A percentile compares a stretch with the other conserved stretches of the same genome.
Conservation (phyloP, 176 grass and related monocot genomes). For the Bolboschoenus planiculmis region DNA sequence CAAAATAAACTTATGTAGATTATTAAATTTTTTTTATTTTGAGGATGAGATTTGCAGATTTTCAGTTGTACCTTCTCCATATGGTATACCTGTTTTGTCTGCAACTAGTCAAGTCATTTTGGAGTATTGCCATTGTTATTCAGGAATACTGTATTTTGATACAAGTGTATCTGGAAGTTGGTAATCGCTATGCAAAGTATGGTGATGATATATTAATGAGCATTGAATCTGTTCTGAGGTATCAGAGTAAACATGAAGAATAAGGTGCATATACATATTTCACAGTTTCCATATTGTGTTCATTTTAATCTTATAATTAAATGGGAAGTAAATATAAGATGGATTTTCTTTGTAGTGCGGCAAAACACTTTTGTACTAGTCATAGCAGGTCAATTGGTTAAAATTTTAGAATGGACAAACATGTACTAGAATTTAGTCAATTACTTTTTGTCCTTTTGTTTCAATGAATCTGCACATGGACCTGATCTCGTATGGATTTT, state of each 20-base stretch:
- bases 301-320: background rate
- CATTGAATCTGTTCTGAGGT: background rate
- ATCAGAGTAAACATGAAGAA: background rate
- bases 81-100: background rate
- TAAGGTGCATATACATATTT: background rate
- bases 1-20: background rate
- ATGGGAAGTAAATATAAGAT: background rate
- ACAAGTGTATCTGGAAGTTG: background rate
- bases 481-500: background rate
- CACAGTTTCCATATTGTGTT: background rate
- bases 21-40: background rate
- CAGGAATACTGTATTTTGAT: background rate
- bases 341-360: background rate
- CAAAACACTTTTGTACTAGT: background rate
- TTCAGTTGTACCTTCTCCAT: background rate
- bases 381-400: background rate
- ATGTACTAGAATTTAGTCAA: background rate
- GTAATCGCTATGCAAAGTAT: background rate
- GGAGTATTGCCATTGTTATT: background rate
- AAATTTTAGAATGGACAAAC: background rate
- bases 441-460: background rate
- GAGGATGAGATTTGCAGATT: background rate
- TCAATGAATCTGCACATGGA: background rate
- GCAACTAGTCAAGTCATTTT: background rate
- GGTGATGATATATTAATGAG: background rate